Evolutionary conservation across 2,329 filamentous ascomycete genomes (phyloP), one percentile per base, ranked within the genome.

Genomic region (Incumbomyces lentus): DNA sequence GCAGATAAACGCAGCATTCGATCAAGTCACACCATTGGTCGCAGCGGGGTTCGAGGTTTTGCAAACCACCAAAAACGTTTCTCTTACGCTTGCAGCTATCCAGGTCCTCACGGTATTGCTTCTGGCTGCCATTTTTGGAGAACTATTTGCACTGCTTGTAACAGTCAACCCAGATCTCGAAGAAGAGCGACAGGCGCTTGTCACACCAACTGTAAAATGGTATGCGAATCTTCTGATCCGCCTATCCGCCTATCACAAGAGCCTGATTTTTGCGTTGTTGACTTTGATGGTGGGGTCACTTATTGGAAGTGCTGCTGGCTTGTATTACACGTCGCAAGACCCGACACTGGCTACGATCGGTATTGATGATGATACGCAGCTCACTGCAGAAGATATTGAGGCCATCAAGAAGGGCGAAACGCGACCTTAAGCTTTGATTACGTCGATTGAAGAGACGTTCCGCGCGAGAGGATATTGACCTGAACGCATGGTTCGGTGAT

Each of bases 181-280:
- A 40, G 55, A 56, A 11, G 70, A 74, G 51, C 52, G 70, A 6
- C 49, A 58, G 40, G 48, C 52, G 0, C 49, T 73, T 3, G 63
- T 73, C 2, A 73, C 70, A 5, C 71, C 71, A 0, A 55, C 59
- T 17, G 51, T 72, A 36, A 54, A 52, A 34, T 65, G 60, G 56
- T 49, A 66, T 13, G 57, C 59, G 6, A 47, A 50, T 35, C 50
- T 49, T 47, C 32, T 52, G 12, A 40, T 50, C 10, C 68, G 61
- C 17, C 58, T 65, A 32, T 73, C 74, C 49, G 86, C 86, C 59
- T 90, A 85, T 85, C 45, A 75, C 19, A 79, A 89, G 49, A 77
- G 84, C 1, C 55, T 76, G 35, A 78, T 89, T 42, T 73, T 84
- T 5, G 75, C 76, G 14, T 60, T 50, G 12, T n/a, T 31, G 14